Conservation (phyloP, 176 grass and related monocot genomes). For the barley (Hordeum vulgare) region DNA sequence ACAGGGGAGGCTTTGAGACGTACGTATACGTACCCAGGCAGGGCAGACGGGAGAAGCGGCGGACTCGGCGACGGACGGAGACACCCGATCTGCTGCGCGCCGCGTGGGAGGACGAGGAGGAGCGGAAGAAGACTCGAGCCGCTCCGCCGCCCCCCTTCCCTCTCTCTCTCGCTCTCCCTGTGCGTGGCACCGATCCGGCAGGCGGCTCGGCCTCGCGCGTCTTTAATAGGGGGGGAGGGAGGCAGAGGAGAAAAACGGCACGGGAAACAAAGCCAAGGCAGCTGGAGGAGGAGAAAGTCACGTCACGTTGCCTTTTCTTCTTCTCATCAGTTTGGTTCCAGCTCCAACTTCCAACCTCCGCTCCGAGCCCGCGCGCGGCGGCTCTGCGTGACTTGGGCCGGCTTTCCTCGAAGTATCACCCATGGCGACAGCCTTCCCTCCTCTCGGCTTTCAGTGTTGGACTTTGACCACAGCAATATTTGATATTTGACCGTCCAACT, state of each 20-base stretch:
- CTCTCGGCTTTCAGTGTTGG: too few species aligned
- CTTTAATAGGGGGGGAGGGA: constrained; percentile 28
- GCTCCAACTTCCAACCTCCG: background rate
- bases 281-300: background rate
- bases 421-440: too few species aligned
- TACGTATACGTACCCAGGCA: too few species aligned
- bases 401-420: background rate
- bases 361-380: background rate
- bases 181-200: background rate
- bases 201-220: background rate
- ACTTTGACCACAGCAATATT: too few species aligned
- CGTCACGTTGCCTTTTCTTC: background rate
- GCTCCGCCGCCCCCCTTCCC: background rate
- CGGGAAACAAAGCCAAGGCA: constrained; percentile 11
- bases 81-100: background rate
- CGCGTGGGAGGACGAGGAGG: background rate
- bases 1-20: background rate
- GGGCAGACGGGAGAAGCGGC: background rate
- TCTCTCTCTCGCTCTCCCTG: background rate
- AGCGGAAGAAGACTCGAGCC: background rate
- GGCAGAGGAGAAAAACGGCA: background rate
- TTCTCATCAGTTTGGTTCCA: background rate
- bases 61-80: too few species aligned
- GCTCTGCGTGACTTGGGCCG: background rate
- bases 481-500: too few species aligned